Base-by-base conservation (phyloP, 1,284 basidiomycete genomes). In the Apiotrichum mycotoxinovorans region DNA sequence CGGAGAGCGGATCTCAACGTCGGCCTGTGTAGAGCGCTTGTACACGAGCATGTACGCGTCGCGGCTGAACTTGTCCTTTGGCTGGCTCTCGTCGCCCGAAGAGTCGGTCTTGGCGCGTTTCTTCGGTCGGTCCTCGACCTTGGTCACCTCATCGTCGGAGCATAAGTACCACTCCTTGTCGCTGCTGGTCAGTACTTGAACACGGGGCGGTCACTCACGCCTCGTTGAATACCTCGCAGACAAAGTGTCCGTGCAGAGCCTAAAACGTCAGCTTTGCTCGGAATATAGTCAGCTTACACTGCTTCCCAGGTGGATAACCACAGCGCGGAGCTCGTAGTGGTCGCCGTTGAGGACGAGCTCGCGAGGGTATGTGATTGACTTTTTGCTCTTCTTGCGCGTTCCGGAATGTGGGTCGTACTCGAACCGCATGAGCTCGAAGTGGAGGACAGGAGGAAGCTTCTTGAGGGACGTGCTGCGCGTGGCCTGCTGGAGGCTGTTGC, bases 1-100 rank as follows among this genome's bases (percentile, higher is more conserved):
- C 10, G 25, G 14, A 23, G 86, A 84, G 25, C 63, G 59, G 3
- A 22, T 20, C 9, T 41, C 18, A 78, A 25, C 69, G 49, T 63
- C 3, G 4, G 22, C 12, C 30, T 7, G 5, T 12, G 69, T 54
- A 38, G 70, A 71, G 11, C 83, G 83, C 41, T 83, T 82, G 75
- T 95, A 96, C 51, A 96, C 86, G 38, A 95, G 82, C 91, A 95
- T 93, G 76, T 96, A 95, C 25, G 89, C 90, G 65, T 93, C 89
- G 72, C 83, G 87, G 1, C 90, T 92, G 61, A 58, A 76, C 22
- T n/a, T 12, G 9, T 35, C 46, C 34, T 48, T 48, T 8, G 5
- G 40, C 71, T 46, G 66, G 59, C 49, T 63, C 60, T 51, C 65
- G 56, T 30, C 60, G 23, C 46, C 23, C 1, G 56, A 49, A 35